phyloP scores from a whole-genome alignment of 2,329 filamentous ascomycete species.

The Sclerotinia trifoliorum region DNA sequence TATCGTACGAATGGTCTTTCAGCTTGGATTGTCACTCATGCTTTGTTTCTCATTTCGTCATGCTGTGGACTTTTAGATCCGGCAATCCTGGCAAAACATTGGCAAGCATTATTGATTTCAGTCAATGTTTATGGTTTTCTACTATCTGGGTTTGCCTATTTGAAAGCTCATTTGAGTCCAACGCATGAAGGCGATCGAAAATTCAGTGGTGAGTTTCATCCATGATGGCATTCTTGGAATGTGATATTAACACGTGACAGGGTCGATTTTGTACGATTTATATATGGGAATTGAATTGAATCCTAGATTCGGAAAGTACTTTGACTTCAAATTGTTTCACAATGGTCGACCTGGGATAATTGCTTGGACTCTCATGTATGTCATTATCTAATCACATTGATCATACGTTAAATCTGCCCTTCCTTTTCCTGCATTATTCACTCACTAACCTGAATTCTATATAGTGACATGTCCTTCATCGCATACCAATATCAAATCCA shows the following conservation, averaged over 20 bases:
- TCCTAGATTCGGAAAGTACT: conserved; percentile 44
- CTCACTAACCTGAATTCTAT: conserved; percentile 12
- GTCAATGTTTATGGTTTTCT: conserved; percentile 44
- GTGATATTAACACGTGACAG: conserved; percentile 31
- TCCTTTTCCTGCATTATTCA: neutral
- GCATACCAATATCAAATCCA: conserved; percentile 46
- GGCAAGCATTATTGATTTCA: conserved; percentile 43
- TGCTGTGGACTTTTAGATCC: conserved; percentile 41
- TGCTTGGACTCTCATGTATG: conserved; percentile 49
- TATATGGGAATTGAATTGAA: conserved; percentile 50
- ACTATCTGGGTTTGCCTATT: conserved; percentile 39
- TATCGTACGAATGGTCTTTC: conserved; percentile 47
- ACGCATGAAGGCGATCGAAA: conserved; percentile 45
- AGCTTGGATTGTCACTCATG: conserved; percentile 44
- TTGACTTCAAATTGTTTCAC: conserved; percentile 50
- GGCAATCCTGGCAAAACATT: conserved; percentile 45
- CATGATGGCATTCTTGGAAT: neutral
- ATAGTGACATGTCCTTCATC: conserved; percentile 43
- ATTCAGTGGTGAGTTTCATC: conserved; percentile 42
- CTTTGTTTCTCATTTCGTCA: conserved; percentile 36
- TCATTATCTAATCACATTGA: conserved; percentile 1
- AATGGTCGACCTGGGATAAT: conserved; percentile 50
- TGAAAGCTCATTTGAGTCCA: conserved; percentile 44
- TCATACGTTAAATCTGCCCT: conserved; percentile 10
- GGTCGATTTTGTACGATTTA: conserved; percentile 45